Conservation (phyloP, 768 basidiomycete genomes). For the Steccherinum ochraceum region DNA sequence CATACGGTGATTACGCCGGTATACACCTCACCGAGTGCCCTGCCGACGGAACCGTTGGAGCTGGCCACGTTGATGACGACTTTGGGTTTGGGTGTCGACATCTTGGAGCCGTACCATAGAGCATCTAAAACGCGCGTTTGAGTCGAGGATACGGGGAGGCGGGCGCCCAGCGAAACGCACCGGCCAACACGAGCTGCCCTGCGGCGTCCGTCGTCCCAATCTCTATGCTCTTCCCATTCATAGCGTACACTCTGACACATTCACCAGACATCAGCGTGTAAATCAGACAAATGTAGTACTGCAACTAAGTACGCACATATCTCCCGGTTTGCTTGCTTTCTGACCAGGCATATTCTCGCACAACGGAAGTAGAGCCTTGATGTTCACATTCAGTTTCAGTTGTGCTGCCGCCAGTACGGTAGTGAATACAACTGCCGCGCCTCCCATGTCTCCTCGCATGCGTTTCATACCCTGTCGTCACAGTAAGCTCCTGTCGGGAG, state of each 20-base stretch:
- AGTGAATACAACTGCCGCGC: slow-evolving; percentile 73
- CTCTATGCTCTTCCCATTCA: slow-evolving; percentile 85
- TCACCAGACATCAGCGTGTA: not conserved
- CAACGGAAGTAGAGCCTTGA: slow-evolving; percentile 66
- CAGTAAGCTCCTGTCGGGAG: too few species aligned
- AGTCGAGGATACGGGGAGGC: too few species aligned
- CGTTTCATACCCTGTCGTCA: slow-evolving; percentile 87
- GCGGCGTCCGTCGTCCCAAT: slow-evolving; percentile 88
- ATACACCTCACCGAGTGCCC: slow-evolving; percentile 71
- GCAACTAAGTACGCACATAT: slow-evolving; percentile 46
- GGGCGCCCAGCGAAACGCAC: slow-evolving; percentile 79
- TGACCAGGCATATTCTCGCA: slow-evolving; percentile 84
- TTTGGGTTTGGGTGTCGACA: too few species aligned
- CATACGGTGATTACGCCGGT: slow-evolving; percentile 74
- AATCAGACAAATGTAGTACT: not conserved
- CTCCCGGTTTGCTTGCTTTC: slow-evolving; percentile 68
- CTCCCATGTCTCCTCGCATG: slow-evolving; percentile 90
- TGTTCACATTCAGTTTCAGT: slow-evolving; percentile 70
- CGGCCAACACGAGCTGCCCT: slow-evolving; percentile 74
- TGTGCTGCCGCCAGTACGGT: slow-evolving; percentile 75
- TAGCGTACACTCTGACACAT: slow-evolving; percentile 53
- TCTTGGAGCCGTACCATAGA: slow-evolving; percentile 75
- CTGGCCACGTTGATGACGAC: too few species aligned
- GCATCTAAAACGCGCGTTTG: too few species aligned
- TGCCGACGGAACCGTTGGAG: slow-evolving; percentile 64